A percentile compares a stretch with the other conserved stretches of the same genome.
Evolutionary conservation across 106 monocot genomes (phyloP).

Genomic region (Phalaenopsis aphrodite): DNA sequence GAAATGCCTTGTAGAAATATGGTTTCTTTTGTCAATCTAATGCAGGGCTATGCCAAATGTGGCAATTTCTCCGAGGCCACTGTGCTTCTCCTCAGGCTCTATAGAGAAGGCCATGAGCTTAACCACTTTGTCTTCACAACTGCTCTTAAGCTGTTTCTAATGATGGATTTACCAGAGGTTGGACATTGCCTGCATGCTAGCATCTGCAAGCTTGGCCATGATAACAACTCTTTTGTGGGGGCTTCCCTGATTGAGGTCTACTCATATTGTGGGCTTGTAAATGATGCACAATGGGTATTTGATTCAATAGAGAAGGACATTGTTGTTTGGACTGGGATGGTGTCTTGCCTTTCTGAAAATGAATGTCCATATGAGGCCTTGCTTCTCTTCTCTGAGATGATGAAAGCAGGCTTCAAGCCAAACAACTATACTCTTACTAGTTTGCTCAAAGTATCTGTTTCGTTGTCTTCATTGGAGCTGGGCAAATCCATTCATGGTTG

Average conservation of each 20-base stretch:
- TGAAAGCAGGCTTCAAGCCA: slow-evolving; percentile 32
- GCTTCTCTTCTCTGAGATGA: slow-evolving; percentile 40
- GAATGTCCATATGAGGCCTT: slow-evolving; percentile 32
- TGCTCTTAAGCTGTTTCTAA: slow-evolving; percentile 44
- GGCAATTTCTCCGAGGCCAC: slow-evolving; percentile 21
- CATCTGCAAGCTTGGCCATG: slow-evolving; percentile 53
- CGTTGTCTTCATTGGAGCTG: slow-evolving; percentile 28
- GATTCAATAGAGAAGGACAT: slow-evolving; percentile 52
- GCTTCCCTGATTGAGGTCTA: slow-evolving; percentile 58
- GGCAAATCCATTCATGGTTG: slow-evolving; percentile 57
- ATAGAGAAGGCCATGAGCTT: slow-evolving; percentile 58
- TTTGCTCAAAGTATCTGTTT: slow-evolving; percentile 52
- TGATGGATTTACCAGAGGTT: slow-evolving; percentile 40
- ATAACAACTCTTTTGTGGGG: slow-evolving; percentile 47
- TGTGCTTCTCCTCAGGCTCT: slow-evolving; percentile 38
- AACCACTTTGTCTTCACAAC: slow-evolving; percentile 74
- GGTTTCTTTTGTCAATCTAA: slow-evolving; percentile 69
- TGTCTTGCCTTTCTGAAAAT: slow-evolving; percentile 76
- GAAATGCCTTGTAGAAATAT: slow-evolving; percentile 61
- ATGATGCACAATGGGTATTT: slow-evolving; percentile 51
- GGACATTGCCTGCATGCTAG: slow-evolving; percentile 34
- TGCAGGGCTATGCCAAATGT: slow-evolving; percentile 36
- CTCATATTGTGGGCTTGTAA: slow-evolving; percentile 43
- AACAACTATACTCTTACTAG: slow-evolving; percentile 69
- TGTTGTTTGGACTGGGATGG: slow-evolving; percentile 72